phyloP scores from a whole-genome alignment of 768 basidiomycete species.

The Coprinopsis marcescibilis region DNA sequence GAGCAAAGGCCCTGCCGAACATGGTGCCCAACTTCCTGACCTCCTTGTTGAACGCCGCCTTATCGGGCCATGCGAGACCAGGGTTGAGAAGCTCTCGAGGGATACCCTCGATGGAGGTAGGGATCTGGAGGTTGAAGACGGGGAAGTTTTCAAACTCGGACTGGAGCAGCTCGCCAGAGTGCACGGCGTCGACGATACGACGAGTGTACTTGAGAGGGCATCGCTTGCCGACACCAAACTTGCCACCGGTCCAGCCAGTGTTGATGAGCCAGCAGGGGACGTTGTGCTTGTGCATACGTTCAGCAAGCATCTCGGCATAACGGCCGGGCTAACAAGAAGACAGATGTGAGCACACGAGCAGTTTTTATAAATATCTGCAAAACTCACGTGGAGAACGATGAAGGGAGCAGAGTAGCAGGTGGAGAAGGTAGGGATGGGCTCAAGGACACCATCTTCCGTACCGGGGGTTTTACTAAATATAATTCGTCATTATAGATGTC shows the following conservation, averaged over 20 bases:
- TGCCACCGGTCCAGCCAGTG: conserved; percentile 96
- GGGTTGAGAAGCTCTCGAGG: conserved; percentile 92
- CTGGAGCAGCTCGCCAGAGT: conserved; percentile 84
- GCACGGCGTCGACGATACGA: conserved; percentile 94
- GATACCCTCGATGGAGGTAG: conserved; percentile 77
- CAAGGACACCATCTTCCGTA: conserved; percentile 95
- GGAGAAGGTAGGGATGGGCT: conserved; percentile 98
- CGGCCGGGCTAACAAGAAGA: conserved; percentile 75
- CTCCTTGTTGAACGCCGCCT: conserved; percentile 86
- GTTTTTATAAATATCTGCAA: not conserved
- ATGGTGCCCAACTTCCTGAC: conserved; percentile 83
- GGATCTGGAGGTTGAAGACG: conserved; percentile 81
- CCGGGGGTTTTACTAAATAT: conserved; percentile 85
- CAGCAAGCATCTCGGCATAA: conserved; percentile 96
- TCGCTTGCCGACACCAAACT: conserved; percentile 86
- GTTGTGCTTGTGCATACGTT: conserved; percentile 83
- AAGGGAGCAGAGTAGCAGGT: conserved; percentile 99
- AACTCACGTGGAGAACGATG: conserved; percentile 76
- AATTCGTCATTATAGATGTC: conserved; percentile 16
- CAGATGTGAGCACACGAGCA: too few species aligned
- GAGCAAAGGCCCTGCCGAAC: conserved; percentile 91
- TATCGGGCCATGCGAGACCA: conserved; percentile 77
- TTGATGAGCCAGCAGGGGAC: conserved; percentile 99
- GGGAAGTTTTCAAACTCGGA: conserved; percentile 83
- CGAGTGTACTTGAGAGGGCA: conserved; percentile 97